Base-by-base conservation (phyloP, 495 filamentous ascomycete genomes). In the Annulohypoxylon moriforme region DNA sequence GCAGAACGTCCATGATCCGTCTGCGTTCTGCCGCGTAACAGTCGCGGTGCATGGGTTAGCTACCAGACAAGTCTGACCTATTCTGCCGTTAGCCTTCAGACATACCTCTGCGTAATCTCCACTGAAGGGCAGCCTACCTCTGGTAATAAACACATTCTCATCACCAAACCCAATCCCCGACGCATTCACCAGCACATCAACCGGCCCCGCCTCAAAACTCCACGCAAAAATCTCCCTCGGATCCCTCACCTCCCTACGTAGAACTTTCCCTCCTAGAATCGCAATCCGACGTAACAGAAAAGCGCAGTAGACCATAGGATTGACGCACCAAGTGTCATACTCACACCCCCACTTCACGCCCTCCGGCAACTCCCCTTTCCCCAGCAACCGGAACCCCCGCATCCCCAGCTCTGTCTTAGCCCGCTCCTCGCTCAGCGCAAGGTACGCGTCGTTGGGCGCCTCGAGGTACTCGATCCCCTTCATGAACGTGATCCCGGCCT, bases 401-500 rank as follows among this genome's bases (percentile, higher is more conserved):
- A 88, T 81, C 4, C 81, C 72, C 10, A 88, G 81, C 64, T 84
- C 79, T 1, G 66, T 52, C 13, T 29, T 50, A n/a, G 70, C 78
- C 8, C 50, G 72, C 5, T 76, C 69, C 3, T 73, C 67, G 0
- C 76, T 79, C 10, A 84, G 73, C 27, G 70, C 59, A 0, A 46
- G 53, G 50, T 85, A 81, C 27, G 74, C 76, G 0, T 67, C 69
- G 8, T 77, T 79, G 0, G 87, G 87, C 1, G 74, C 71, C 60
- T 90, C 88, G 64, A 90, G 83, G 75, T 90, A 87, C 78, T 91
- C 89, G 60, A 89, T 71, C 0, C 86, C 89, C 13, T 84, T 79
- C 64, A 87, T 56, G 50, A 83, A 79, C 4, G 81, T 81, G 56
- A 91, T 79, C n/a, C 88, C 88, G 0, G 85, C 79, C 3, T 81